Evolutionary conservation across 352 stramenopile species (phyloP).

Genomic region (Pythium rhizo-oryzae): DNA sequence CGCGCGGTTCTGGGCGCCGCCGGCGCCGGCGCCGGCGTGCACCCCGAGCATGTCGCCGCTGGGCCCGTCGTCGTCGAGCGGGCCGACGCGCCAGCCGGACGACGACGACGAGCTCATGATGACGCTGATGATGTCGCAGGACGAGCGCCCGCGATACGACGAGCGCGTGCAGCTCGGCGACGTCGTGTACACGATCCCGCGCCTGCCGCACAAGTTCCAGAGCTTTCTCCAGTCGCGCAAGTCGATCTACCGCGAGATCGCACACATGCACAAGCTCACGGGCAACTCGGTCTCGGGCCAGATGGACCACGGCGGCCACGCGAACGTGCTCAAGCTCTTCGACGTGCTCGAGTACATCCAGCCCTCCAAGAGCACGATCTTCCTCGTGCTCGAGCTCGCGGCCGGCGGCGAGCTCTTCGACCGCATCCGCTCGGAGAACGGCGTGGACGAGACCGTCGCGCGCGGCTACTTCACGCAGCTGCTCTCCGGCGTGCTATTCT

Average conservation of each 20-base stretch:
- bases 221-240: conserved; percentile 91
- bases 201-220: conserved; percentile 93
- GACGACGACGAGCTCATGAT: conserved; percentile 41
- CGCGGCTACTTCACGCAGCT: conserved; percentile 90
- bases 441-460: conserved; percentile 82
- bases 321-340: conserved; percentile 96
- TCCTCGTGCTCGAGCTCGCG: conserved; percentile 92
- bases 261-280: conserved; percentile 94
- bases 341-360: conserved; percentile 97
- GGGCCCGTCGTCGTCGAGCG: not conserved
- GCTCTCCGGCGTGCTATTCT: conserved; percentile 88
- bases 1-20: too few species aligned
- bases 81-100: conserved; percentile 4
- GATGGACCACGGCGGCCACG: conserved; percentile 84
- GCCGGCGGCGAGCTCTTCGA: conserved; percentile 93
- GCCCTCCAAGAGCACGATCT: conserved; percentile 94
- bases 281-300: conserved; percentile 77
- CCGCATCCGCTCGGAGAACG: conserved; percentile 87
- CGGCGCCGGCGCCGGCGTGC: not conserved
- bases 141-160: conserved; percentile 19
- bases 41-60: not conserved
- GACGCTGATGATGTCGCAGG: conserved; percentile 34
- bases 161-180: conserved; percentile 37
- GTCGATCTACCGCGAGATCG: conserved; percentile 95
- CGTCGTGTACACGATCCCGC: conserved; percentile 71